Percentiles rank a stretch among this genome's conserved stretches.
Evolutionary conservation across 495 filamentous ascomycete genomes (phyloP).

Genomic region (Neurospora sp.): DNA sequence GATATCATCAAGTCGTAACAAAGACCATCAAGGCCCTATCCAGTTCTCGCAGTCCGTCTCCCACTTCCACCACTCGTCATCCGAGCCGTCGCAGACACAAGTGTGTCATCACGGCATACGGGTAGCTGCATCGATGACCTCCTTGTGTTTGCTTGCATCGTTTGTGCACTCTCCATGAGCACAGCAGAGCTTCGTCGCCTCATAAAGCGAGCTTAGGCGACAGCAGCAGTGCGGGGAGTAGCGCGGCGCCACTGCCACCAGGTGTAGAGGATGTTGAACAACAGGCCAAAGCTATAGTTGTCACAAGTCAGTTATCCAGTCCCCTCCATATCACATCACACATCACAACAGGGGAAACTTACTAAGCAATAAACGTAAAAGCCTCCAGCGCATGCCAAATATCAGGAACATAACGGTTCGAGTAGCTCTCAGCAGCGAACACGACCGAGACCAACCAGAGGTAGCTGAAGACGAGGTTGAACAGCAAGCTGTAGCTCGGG

Average conservation of each 20-base stretch:
- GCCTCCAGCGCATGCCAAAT: slow-evolving; percentile 44
- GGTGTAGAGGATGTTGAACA: slow-evolving; percentile 42
- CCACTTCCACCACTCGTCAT: not conserved
- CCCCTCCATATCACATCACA: not conserved
- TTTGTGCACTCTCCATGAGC: not conserved
- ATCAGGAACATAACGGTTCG: slow-evolving; percentile 15
- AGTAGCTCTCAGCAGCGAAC: slow-evolving; percentile 41
- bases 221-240: slow-evolving; percentile 11
- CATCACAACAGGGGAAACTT: slow-evolving; percentile 15
- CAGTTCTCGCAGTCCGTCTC: not conserved
- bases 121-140: not conserved
- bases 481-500: slow-evolving; percentile 36
- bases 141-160: not conserved
- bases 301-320: slow-evolving; percentile 14
- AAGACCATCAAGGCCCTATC: not conserved
- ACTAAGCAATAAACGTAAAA: slow-evolving; percentile 55
- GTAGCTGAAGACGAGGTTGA: slow-evolving; percentile 54
- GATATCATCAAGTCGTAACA: not conserved
- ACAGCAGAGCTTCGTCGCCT: not conserved
- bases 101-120: not conserved
- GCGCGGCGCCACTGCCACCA: slow-evolving; percentile 31
- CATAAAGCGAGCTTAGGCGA: slow-evolving; percentile 9
- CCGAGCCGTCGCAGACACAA: not conserved
- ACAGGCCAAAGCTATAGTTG: slow-evolving; percentile 39
- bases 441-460: slow-evolving; percentile 55